phyloP scores from a whole-genome alignment of 2,329 filamentous ascomycete species.

The Chrysoporthe puriensis region DNA sequence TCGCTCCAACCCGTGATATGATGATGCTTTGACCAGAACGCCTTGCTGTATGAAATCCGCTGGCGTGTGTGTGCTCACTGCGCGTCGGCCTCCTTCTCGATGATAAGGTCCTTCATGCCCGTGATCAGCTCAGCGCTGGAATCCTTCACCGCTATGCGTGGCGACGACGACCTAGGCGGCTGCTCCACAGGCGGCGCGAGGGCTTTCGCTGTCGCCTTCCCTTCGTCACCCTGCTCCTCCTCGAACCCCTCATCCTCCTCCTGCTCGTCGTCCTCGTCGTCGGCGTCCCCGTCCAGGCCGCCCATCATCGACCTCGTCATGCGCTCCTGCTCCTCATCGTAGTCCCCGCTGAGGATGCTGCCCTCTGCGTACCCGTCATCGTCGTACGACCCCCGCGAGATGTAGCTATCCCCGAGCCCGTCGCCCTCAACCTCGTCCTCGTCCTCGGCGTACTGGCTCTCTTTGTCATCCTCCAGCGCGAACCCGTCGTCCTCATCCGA shows the following conservation, averaged over 20 bases:
- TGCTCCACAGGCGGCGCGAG: slow-evolving; percentile 8
- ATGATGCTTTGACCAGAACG: slow-evolving; percentile 10
- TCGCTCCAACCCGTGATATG: slow-evolving; percentile 22
- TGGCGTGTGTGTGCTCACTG: neutral
- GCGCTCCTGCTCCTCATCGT: slow-evolving; percentile 46
- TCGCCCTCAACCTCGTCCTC: slow-evolving; percentile 49
- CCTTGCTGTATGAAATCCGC: neutral
- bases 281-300: slow-evolving; percentile 41
- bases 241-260: slow-evolving; percentile 36
- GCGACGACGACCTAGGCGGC: slow-evolving; percentile 20
- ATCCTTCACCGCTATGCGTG: slow-evolving; percentile 45
- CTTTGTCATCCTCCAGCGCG: slow-evolving; percentile 45
- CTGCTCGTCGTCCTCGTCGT: slow-evolving; percentile 43
- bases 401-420: slow-evolving; percentile 49
- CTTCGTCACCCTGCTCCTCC: slow-evolving; percentile 42
- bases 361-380: slow-evolving; percentile 40
- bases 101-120: slow-evolving; percentile 57
- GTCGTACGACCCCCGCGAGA: slow-evolving; percentile 44
- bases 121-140: slow-evolving; percentile 61
- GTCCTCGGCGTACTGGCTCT: slow-evolving; percentile 50
- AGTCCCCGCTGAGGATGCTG: slow-evolving; percentile 48
- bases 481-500: slow-evolving; percentile 51
- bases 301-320: slow-evolving; percentile 47
- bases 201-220: slow-evolving; percentile 40
- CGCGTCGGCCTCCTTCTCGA: slow-evolving; percentile 45